Percentiles rank a stretch among this genome's conserved stretches.
These are phyloP conservation scores for Hericium coralloides DNA, from an alignment of 768 basidiomycete genomes.

Conservation along the genomic window DNA sequence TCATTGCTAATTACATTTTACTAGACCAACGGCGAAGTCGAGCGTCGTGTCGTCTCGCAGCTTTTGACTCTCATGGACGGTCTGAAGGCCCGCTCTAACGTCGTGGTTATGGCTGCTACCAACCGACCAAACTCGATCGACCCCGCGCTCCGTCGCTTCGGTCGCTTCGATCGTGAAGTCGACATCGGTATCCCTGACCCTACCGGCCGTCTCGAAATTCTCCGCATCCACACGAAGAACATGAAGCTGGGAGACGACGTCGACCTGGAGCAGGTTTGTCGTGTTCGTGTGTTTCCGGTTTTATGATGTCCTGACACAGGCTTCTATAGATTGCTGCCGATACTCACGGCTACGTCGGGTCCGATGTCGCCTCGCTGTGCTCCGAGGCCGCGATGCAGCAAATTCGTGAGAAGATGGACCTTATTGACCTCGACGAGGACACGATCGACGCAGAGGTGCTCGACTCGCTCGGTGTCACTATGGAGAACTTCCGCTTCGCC, in stretches of 20 bases:
- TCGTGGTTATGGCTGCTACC: conserved; percentile 99
- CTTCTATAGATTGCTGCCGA: conserved; percentile 83
- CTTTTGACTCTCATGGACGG: conserved; percentile 99
- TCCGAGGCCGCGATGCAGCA: conserved; percentile 99
- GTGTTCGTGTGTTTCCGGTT: neutral
- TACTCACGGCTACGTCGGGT: conserved; percentile 99
- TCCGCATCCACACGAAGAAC: conserved; percentile 99
- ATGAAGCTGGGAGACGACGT: conserved; percentile 98
- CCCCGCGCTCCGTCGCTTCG: conserved; percentile 96
- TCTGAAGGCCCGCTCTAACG: conserved; percentile 95
- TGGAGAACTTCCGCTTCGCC: conserved; percentile 99
- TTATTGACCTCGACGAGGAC: conserved; percentile 93
- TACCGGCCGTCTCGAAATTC: conserved; percentile 96
- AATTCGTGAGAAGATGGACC: conserved; percentile 99
- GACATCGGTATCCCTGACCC: conserved; percentile 99
- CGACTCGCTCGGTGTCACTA: conserved; percentile 96
- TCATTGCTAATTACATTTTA: conserved; percentile 1
- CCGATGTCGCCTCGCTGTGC: conserved; percentile 94
- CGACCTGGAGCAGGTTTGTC: conserved; percentile 81
- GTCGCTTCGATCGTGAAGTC: conserved; percentile 98
- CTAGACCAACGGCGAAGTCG: conserved; percentile 98
- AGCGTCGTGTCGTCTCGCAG: conserved; percentile 98
- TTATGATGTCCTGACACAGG: conserved; percentile 4
- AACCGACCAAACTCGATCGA: conserved; percentile 99
- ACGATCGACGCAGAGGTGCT: conserved; percentile 99